phyloP scores from a whole-genome alignment of 345 rosid species.

The Sapria himalayana region DNA sequence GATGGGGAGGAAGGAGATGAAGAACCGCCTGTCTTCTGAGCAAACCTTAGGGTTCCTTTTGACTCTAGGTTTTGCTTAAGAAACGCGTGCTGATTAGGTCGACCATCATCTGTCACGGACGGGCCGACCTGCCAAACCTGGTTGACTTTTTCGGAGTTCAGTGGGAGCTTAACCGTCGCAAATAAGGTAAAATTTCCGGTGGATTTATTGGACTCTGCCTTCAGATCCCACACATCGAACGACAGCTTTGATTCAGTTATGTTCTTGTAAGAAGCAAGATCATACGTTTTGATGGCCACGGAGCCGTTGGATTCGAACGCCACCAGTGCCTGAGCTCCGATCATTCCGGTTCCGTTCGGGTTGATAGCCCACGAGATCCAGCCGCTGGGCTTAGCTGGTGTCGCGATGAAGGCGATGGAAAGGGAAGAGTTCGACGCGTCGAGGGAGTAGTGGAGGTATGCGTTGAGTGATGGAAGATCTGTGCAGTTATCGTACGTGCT shows the following conservation, averaged over 20 bases:
- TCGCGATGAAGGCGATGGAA: conserved; percentile 43
- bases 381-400: conserved; percentile 24
- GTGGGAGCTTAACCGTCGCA: conserved; percentile 39
- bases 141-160: conserved; percentile 22
- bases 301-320: conserved; percentile 19
- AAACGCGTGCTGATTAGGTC: conserved; percentile 14
- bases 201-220: conserved; percentile 16
- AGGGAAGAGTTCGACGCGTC: conserved; percentile 53
- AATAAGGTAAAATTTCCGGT: conserved; percentile 20
- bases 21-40: no score
- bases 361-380: conserved; percentile 82
- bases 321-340: conserved; percentile 41
- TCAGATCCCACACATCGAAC: conserved; percentile 34
- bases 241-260: conserved; percentile 18
- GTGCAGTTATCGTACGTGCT: conserved; percentile 20
- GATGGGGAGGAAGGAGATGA: no score
- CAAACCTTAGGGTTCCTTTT: conserved; percentile 12
- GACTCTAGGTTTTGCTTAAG: conserved; percentile 11
- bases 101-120: conserved; percentile 13
- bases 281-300: conserved; percentile 24
- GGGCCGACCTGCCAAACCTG: conserved; percentile 84
- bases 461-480: conserved; percentile 25
- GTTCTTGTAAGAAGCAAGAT: conserved; percentile 15
- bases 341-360: conserved; percentile 31
- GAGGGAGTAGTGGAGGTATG: conserved; percentile 59